These are phyloP conservation scores for Decorospora gaudefroyi DNA, from an alignment of 2,329 filamentous ascomycete species.

Conservation along the genomic window DNA sequence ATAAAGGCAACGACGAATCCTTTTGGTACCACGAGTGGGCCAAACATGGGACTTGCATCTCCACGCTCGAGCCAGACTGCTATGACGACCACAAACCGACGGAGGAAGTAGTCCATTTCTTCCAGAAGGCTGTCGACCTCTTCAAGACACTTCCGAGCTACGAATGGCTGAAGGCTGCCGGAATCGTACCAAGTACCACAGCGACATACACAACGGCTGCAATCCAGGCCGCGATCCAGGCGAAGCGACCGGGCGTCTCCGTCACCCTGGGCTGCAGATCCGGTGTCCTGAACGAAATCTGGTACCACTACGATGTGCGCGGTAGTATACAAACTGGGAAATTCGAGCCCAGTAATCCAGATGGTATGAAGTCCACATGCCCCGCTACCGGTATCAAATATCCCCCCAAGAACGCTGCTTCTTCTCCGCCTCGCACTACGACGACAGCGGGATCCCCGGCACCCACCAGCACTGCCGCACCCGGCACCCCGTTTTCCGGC, in stretches of 20 bases:
- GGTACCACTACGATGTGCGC: conserved; percentile 67
- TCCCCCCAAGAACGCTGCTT: conserved; percentile 58
- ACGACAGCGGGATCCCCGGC: conserved; percentile 35
- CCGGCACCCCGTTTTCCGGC: conserved; percentile 58
- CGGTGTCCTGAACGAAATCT: conserved; percentile 58
- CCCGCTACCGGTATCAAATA: conserved; percentile 67
- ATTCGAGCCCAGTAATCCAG: conserved; percentile 62
- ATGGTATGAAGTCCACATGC: conserved; percentile 66
- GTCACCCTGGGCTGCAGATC: conserved; percentile 64
- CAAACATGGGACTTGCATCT: conserved; percentile 75
- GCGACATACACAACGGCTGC: conserved; percentile 63
- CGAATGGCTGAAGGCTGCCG: conserved; percentile 63
- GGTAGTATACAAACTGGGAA: conserved; percentile 64
- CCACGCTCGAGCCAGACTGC: conserved; percentile 67
- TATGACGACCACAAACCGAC: conserved; percentile 62
- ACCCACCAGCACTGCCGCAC: conserved; percentile 38
- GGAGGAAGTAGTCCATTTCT: conserved; percentile 71
- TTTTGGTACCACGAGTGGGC: conserved; percentile 75
- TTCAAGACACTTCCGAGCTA: conserved; percentile 71
- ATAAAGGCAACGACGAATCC: conserved; percentile 63
- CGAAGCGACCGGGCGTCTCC: conserved; percentile 58
- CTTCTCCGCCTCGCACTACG: conserved; percentile 34
- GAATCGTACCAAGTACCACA: conserved; percentile 59
- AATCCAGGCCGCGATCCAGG: conserved; percentile 63
- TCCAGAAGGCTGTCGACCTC: conserved; percentile 66